Evolutionary conservation across 73 alveolate genomes (phyloP), one percentile per base, ranked within the genome.

Genomic region (Strombidium stylifer): DNA sequence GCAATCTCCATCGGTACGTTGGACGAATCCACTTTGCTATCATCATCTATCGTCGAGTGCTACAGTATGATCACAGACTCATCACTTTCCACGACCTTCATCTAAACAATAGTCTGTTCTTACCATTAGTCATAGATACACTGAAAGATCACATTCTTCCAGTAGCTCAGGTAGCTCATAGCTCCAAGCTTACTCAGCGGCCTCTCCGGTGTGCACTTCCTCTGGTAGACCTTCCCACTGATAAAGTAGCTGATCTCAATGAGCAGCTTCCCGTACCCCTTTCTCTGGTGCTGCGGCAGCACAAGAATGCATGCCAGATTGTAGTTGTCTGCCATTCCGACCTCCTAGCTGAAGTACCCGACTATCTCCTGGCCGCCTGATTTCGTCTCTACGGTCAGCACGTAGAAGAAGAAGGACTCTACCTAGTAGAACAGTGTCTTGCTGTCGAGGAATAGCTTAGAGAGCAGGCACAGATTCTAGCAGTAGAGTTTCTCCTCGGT

Each of bases 151-250:
- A 42, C 18, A 20, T n/a, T n/a, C n/a, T n/a, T 75, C 94, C 98
- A 91, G 83, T 81, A 91, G 67, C 94, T 82, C 61, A 82, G 86
- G 62, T 86, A 91, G 42, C 91, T 59, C 18, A 91, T 68, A 53
- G 73, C 76, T 0, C 98, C 98, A 67, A 93, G 50, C 68, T 89
- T 96, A 46, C 94, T 78, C n/a, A 93, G 74, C 0, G 98, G 98
- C 18, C 93, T 82, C 70, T 93, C 98, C 11, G 98, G 97, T 25
- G 98, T 86, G 34, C 97, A 95, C n/a, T n/a, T n/a, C n/a, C n/a
- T n/a, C n/a, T n/a, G n/a, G n/a, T n/a, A n/a, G 2, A 93, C 80
- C 62, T 87, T 86, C 37, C 85, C 86, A 15, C 96, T 78, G 16
- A 90, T 69, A 56, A 67, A 73, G 69, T 93, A 93, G 49, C 95